Evolutionary conservation across 257 asterid genomes (phyloP).

Genomic region (Ajuga chamaepitys): DNA sequence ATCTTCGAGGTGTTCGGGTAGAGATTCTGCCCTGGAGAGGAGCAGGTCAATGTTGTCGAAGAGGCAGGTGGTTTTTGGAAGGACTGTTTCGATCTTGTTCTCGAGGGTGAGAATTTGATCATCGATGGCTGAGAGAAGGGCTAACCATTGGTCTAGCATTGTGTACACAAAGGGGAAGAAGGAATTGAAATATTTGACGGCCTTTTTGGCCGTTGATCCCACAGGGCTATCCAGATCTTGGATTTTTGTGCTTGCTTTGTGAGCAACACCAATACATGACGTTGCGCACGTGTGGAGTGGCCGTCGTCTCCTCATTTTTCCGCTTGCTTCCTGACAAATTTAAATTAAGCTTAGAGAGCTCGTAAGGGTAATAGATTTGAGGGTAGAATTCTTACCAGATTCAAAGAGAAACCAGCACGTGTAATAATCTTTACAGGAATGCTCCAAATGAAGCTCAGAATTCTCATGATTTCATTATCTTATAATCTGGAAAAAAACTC

Average conservation of each 20-base stretch:
- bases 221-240: conserved; percentile 34
- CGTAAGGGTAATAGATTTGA: no score
- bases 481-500: neutral
- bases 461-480: conserved; percentile 8
- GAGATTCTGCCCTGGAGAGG: conserved; percentile 25
- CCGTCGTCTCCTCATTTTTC: conserved; percentile 31
- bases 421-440: conserved; percentile 17
- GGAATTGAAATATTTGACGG: neutral
- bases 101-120: conserved; percentile 37
- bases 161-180: conserved; percentile 25
- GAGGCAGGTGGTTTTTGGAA: conserved; percentile 37
- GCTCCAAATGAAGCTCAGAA: conserved; percentile 18
- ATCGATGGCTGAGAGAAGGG: conserved; percentile 34
- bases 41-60: conserved; percentile 43
- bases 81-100: conserved; percentile 23
- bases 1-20: conserved; percentile 35
- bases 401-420: conserved; percentile 7
- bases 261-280: conserved; percentile 29
- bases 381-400: conserved; percentile 16
- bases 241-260: conserved; percentile 27
- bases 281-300: conserved; percentile 55
- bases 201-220: conserved; percentile 27
- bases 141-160: conserved; percentile 29
- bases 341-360: no score
- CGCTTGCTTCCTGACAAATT: conserved; percentile 15